A percentile compares a stretch with the other conserved stretches of the same genome.
These are phyloP conservation scores for Myrmaecium sp. DNA, from an alignment of 2,329 filamentous ascomycete species.

Conservation along the genomic window DNA sequence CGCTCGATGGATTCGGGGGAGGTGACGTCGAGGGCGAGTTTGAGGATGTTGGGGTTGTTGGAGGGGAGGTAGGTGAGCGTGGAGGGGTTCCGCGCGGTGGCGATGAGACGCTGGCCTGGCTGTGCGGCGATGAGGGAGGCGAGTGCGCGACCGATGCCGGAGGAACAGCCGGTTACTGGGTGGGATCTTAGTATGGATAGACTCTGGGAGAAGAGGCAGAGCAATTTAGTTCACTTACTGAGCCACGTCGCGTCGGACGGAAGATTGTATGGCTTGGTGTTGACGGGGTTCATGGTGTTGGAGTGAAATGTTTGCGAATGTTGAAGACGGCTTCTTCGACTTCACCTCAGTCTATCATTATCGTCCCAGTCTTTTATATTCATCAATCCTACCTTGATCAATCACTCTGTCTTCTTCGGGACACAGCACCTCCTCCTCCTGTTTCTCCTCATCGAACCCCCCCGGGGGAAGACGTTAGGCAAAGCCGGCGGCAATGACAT, in stretches of 20 bases:
- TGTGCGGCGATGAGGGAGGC: conserved; percentile 22
- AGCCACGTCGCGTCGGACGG: conserved; percentile 8
- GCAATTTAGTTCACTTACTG: conserved; percentile 3
- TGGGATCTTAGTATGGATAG: too few species aligned
- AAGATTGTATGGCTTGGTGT: conserved; percentile 6
- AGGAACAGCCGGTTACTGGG: conserved; percentile 36
- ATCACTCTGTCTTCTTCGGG: too few species aligned
- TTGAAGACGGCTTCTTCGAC: too few species aligned
- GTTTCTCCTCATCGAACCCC: too few species aligned
- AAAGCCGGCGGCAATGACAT: too few species aligned
- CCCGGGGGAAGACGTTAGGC: too few species aligned
- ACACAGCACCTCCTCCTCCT: too few species aligned
- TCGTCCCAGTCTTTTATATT: too few species aligned
- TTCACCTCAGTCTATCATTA: too few species aligned
- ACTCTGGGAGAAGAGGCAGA: too few species aligned
- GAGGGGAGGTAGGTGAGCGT: conserved; percentile 26
- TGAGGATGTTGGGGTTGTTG: conserved; percentile 22
- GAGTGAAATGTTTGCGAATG: not conserved
- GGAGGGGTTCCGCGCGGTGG: conserved; percentile 29
- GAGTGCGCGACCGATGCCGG: conserved; percentile 29
- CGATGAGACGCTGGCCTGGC: conserved; percentile 25
- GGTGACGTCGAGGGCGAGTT: conserved; percentile 32
- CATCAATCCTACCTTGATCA: too few species aligned
- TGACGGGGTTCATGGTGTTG: conserved; percentile 1
- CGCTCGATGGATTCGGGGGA: conserved; percentile 19